These are phyloP conservation scores for Lepidium didymum DNA, from an alignment of 345 rosid genomes.

Conservation along the genomic window DNA sequence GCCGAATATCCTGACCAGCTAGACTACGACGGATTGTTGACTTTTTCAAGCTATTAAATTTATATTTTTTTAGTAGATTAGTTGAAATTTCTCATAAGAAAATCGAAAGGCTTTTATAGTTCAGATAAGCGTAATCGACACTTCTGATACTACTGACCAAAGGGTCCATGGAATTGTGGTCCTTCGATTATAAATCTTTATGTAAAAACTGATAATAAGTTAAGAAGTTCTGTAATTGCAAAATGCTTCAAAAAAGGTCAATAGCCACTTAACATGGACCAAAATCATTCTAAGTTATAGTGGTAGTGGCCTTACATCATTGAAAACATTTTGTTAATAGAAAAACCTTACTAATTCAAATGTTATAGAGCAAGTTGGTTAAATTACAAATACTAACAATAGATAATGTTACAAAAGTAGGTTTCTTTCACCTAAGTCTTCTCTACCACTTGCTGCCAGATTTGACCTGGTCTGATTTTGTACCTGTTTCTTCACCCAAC, in stretches of 20 bases:
- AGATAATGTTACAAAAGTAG: constrained; percentile 27
- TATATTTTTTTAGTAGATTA: neutral
- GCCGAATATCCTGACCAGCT: constrained; percentile 66
- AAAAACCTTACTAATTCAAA: neutral
- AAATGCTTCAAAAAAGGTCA: constrained; percentile 12
- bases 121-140: neutral
- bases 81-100: neutral
- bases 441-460: constrained; percentile 21
- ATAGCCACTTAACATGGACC: constrained; percentile 22
- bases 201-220: neutral
- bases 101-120: neutral
- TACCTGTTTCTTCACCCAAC: constrained; percentile 26
- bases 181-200: neutral
- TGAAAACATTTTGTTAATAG: neutral
- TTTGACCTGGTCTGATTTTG: constrained; percentile 29
- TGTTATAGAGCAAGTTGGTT: constrained; percentile 22
- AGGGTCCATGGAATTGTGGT: constrained; percentile 17
- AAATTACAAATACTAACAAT: constrained; percentile 25
- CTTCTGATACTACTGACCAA: constrained; percentile 4
- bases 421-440: constrained; percentile 25
- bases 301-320: constrained; percentile 24
- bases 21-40: constrained; percentile 24
- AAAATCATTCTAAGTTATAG: constrained; percentile 22
- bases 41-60: fast-evolving
- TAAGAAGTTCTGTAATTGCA: neutral